Evolutionary conservation across 2,329 filamentous ascomycete genomes (phyloP).

Genomic region (Ophiostoma angusticollis): DNA sequence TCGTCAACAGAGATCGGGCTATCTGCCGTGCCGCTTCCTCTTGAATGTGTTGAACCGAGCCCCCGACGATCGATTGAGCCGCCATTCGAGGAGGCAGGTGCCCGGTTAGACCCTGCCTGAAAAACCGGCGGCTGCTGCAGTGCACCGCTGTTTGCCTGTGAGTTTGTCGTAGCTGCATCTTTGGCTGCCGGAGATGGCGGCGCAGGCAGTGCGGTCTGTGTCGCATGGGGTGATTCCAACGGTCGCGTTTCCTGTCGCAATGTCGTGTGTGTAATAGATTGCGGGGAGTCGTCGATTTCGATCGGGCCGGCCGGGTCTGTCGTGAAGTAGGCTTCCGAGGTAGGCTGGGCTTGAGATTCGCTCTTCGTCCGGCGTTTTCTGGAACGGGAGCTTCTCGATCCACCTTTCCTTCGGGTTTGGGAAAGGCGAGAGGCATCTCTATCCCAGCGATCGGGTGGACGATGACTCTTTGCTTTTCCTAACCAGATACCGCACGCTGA

Average conservation of each 20-base stretch:
- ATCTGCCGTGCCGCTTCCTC: slow-evolving; percentile 40
- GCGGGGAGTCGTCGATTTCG: slow-evolving; percentile 21
- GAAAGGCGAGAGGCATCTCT: slow-evolving; percentile 42
- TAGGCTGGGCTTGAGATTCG: slow-evolving; percentile 30
- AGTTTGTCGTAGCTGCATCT: background rate
- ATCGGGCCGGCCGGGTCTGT: slow-evolving; percentile 39
- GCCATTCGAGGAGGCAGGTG: slow-evolving; percentile 16
- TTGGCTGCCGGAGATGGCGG: background rate
- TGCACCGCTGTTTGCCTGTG: too few species aligned
- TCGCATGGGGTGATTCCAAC: too few species aligned
- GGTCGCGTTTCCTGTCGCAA: background rate
- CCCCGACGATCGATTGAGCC: slow-evolving; percentile 22
- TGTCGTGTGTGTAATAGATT: too few species aligned
- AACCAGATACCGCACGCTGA: slow-evolving; percentile 90
- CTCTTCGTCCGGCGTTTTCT: slow-evolving; percentile 39
- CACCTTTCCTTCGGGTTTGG: slow-evolving; percentile 37
- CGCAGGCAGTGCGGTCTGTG: background rate
- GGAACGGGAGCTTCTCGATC: slow-evolving; percentile 26
- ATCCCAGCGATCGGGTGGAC: slow-evolving; percentile 74
- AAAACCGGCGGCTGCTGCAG: slow-evolving; percentile 14
- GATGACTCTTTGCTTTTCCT: slow-evolving; percentile 72
- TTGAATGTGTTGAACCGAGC: slow-evolving; percentile 38
- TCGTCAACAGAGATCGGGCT: slow-evolving; percentile 43
- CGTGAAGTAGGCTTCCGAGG: slow-evolving; percentile 40
- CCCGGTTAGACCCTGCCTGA: slow-evolving; percentile 21